phyloP scores from a whole-genome alignment of 441 rosid species.

The Croton setiger region DNA sequence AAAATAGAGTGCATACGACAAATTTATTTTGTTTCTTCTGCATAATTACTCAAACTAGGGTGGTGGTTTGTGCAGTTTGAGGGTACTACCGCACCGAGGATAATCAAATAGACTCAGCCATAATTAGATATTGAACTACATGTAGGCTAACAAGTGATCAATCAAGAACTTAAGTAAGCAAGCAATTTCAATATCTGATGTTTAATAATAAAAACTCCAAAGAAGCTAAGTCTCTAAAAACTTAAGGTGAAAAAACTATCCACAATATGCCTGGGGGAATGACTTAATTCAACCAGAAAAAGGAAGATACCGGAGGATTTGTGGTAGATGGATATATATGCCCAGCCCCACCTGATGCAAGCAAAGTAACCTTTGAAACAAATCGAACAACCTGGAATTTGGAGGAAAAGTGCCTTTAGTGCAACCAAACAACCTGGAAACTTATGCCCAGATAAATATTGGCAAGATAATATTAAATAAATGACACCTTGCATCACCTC shows the following conservation, averaged over 20 bases:
- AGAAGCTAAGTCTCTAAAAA: not conserved
- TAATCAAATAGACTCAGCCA: not conserved
- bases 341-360: slow-evolving; percentile 99
- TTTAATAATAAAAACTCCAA: not conserved
- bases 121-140: too few relatives aligned
- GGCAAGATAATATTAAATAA: slow-evolving; percentile 2
- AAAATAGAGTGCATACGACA: not conserved
- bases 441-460: slow-evolving; percentile 8
- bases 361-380: slow-evolving; percentile 86
- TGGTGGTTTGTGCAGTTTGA: not conserved
- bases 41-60: slow-evolving; percentile 1
- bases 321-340: slow-evolving; percentile 95
- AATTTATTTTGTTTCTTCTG: not conserved
- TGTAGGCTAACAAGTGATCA: not conserved
- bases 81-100: not conserved
- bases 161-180: not conserved
- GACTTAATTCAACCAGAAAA: not conserved
- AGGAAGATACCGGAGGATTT: slow-evolving; percentile 67
- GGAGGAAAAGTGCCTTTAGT: slow-evolving; percentile 2
- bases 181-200: not conserved
- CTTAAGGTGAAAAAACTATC: slow-evolving; percentile 1
- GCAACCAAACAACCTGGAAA: not conserved
- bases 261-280: not conserved
- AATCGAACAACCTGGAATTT: slow-evolving; percentile 71
- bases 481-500: slow-evolving; percentile 50